Conservation (phyloP, 2,329 filamentous ascomycete genomes). For the Magnaporthiopsis rhizophila region DNA sequence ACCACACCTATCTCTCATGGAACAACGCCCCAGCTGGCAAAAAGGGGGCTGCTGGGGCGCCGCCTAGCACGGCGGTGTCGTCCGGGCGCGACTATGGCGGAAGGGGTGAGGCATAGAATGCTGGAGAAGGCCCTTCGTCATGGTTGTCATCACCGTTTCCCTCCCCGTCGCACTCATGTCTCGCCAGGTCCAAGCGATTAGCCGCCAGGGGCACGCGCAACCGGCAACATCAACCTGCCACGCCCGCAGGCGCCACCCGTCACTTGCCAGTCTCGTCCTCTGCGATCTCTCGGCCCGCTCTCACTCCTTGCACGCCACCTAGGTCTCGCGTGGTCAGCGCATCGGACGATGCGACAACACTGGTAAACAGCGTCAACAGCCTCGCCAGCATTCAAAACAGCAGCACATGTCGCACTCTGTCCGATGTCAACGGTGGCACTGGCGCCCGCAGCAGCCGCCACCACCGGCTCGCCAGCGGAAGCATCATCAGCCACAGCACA, state of each 20-base stretch:
- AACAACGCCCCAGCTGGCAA: constrained; percentile 52
- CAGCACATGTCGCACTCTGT: background rate
- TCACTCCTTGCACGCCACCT: background rate
- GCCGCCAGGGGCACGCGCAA: background rate
- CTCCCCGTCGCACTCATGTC: background rate
- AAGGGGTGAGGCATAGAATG: constrained; percentile 7
- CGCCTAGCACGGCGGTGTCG: constrained; percentile 34
- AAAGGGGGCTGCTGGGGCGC: constrained; percentile 28
- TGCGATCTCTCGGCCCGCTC: background rate
- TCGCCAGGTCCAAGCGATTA: background rate
- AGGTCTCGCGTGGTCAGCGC: background rate
- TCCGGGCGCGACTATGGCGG: constrained; percentile 49
- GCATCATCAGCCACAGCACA: background rate
- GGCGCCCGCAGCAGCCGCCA: background rate
- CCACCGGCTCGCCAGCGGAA: background rate
- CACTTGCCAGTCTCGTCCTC: background rate
- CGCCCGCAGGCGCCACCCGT: background rate
- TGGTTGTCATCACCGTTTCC: too few species aligned
- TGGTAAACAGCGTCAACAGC: constrained; percentile 6
- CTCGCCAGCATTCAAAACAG: constrained; percentile 2
- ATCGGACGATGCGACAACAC: constrained; percentile 1
- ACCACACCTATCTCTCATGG: constrained; percentile 97
- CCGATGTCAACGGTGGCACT: background rate
- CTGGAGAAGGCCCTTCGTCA: background rate
- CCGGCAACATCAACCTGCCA: background rate